Conservation (phyloP, 192 early-diverging fungal species). For the Entomortierella chlamydospora region DNA sequence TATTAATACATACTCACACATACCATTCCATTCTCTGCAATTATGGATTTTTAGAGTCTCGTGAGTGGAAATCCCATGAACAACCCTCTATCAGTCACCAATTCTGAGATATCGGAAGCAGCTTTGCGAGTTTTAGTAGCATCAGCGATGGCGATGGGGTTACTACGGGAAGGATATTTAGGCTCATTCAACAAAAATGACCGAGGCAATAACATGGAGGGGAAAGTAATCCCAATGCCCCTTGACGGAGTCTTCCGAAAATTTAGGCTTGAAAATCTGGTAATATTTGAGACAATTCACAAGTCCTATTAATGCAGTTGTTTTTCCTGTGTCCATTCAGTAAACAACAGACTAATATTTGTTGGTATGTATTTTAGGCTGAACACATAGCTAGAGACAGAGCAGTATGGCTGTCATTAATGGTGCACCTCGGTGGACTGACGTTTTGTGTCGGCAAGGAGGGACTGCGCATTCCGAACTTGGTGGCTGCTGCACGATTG, state of each 20-base stretch:
- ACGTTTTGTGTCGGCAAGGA: conserved; percentile 39
- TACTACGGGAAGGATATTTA: conserved; percentile 26
- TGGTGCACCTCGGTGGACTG: conserved; percentile 42
- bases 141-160: conserved; percentile 34
- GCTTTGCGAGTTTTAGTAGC: conserved; percentile 28
- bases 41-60: conserved; percentile 30
- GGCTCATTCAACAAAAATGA: conserved; percentile 24
- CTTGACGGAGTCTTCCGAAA: conserved; percentile 17
- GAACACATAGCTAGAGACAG: conserved; percentile 11
- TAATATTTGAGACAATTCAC: conserved; percentile 16
- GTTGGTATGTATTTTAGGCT: conserved; percentile 19
- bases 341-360: too few relatives aligned
- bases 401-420: conserved; percentile 42
- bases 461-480: conserved; percentile 35
- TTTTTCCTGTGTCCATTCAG: neutral
- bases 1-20: conserved; percentile 8
- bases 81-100: conserved; percentile 38
- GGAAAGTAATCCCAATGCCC: conserved; percentile 24
- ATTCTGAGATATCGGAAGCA: conserved; percentile 28
- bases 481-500: conserved; percentile 40
- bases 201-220: conserved; percentile 22
- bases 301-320: neutral
- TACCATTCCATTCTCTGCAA: conserved; percentile 5
- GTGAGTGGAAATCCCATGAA: conserved; percentile 12
- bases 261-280: conserved; percentile 27